Evolutionary conservation across 768 basidiomycete genomes (phyloP).

Genomic region (Kwoniella europaea): DNA sequence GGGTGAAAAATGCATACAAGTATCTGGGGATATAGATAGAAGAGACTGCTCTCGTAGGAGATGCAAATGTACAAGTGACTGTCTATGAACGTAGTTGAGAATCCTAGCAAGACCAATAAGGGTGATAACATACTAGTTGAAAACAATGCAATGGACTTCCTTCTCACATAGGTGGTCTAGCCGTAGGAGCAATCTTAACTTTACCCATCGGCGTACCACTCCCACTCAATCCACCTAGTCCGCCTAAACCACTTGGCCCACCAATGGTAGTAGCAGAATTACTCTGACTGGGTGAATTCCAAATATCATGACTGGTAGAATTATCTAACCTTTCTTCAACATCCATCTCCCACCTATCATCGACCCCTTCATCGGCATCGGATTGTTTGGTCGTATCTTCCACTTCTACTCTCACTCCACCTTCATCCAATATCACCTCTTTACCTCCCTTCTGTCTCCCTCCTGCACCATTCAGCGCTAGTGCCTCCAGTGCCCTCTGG

Average conservation of each 20-base stretch:
- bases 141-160: too few species aligned
- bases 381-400: constrained; percentile 19
- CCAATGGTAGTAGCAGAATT: neutral
- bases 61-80: too few species aligned
- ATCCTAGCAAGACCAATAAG: too few species aligned
- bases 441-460: constrained; percentile 30
- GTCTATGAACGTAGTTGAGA: too few species aligned
- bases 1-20: too few species aligned
- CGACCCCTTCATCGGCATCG: constrained; percentile 6
- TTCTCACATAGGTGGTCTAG: constrained; percentile 33
- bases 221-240: constrained; percentile 18
- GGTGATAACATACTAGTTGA: too few species aligned
- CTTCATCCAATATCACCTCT: constrained; percentile 49
- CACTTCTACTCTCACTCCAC: constrained; percentile 44
- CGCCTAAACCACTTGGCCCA: constrained; percentile 21
- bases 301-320: constrained; percentile 27
- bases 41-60: too few species aligned
- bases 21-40: too few species aligned
- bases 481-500: constrained; percentile 72
- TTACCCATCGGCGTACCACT: constrained; percentile 22
- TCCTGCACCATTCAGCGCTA: constrained; percentile 62
- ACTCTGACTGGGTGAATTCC: neutral
- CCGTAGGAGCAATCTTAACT: constrained; percentile 40
- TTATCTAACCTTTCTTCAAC: constrained; percentile 27
- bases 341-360: constrained; percentile 29